Conservation (phyloP, 495 filamentous ascomycete genomes). For the Neurospora africana region DNA sequence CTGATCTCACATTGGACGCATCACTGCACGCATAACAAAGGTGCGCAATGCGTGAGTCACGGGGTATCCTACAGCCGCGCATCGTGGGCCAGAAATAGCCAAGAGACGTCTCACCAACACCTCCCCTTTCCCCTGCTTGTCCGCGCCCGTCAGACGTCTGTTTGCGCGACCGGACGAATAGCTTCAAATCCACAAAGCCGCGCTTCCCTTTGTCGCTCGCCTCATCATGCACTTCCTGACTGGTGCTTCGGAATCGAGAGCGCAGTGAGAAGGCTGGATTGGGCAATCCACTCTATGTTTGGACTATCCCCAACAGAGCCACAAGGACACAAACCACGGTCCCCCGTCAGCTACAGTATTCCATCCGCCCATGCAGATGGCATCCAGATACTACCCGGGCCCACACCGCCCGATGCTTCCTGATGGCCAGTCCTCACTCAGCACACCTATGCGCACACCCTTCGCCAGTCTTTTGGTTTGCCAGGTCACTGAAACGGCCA, state of each 20-base stretch:
- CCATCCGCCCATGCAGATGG: neutral
- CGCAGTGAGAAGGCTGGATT: neutral
- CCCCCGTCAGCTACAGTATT: neutral
- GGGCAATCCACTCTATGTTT: neutral
- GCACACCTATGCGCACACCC: neutral
- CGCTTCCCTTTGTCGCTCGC: neutral
- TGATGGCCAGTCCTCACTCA: neutral
- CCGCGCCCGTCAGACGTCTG: neutral
- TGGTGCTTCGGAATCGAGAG: neutral
- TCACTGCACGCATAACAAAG: neutral
- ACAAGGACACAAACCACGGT: neutral
- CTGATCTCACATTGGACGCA: too few species aligned
- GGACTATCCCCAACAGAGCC: neutral
- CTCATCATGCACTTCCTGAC: neutral
- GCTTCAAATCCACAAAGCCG: neutral
- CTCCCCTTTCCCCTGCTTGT: neutral
- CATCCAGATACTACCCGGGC: neutral
- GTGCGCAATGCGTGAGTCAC: neutral
- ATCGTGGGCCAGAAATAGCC: neutral
- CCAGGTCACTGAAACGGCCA: neutral
- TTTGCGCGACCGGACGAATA: neutral
- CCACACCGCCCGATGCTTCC: neutral
- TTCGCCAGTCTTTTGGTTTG: neutral
- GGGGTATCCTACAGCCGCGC: neutral
- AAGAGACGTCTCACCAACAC: neutral